Base-by-base conservation (phyloP, 129 eudicot species). In the Helianthus annuus region DNA sequence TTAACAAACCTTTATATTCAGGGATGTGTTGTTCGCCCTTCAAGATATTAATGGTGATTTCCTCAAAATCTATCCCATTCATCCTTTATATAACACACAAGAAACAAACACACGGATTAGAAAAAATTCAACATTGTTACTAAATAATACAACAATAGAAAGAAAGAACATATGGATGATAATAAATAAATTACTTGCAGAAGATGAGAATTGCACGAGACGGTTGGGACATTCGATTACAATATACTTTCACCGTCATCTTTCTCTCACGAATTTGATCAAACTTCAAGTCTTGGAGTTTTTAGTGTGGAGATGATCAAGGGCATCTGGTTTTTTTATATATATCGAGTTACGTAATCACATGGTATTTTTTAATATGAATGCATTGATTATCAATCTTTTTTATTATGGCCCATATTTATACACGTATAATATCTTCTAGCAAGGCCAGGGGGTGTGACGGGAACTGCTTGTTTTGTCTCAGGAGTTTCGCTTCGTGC, bases 41-140 rank as follows among this genome's bases (percentile, higher is more conserved):
- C 12, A 82, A 22, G 27, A 90, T 53, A 2, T 83, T 74, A 40
- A 83, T 36, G 0, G 53, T 71, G 61, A 83, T 62, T 80, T 90
- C 97, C 75, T 90, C 97, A 64, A 87, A 90, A 4, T 81, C 86
- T 55, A 90, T 87, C 44, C 91, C 95, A 73, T 81, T 85, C 52
- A 75, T 74, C 91, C 97, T 29, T n/a, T n/a, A n/a, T n/a, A n/a
- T n/a, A n/a, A n/a, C n/a, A n/a, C n/a, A n/a, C n/a, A n/a, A n/a
- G n/a, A 38, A 19, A 38, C 5, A 29, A 15, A 67, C 42, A 52
- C 10, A 40, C 68, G 16, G 6, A 59, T 10, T 32, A 71, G 8
- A 60, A 42, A 40, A 48, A 16, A n/a, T n/a, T n/a, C 15, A 53
- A 53, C 58, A n/a, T 15, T 60, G 29, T 4, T 0, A 60, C 9